Percentiles rank a stretch among this genome's conserved stretches.
Conservation (phyloP, 768 basidiomycete genomes). For the Lactifluus echinatus region DNA sequence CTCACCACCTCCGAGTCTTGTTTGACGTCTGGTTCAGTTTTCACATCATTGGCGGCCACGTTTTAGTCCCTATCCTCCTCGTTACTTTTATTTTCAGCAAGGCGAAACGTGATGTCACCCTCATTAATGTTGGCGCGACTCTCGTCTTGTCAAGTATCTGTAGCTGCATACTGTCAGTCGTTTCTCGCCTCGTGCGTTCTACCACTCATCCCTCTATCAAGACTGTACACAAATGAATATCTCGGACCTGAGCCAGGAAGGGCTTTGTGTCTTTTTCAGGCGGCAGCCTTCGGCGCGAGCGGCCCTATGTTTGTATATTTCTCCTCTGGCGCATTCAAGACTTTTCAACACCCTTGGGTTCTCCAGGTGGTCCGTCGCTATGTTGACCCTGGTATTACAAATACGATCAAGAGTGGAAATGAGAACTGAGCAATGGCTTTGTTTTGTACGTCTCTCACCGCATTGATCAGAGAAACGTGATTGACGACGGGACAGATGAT, state of each 20-base stretch:
- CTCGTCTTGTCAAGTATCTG: not conserved
- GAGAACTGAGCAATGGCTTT: not conserved
- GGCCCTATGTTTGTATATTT: constrained; percentile 4
- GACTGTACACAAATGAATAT: constrained; percentile 10
- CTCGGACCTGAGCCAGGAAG: constrained; percentile 10
- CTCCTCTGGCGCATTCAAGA: not conserved
- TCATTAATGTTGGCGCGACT: constrained; percentile 6
- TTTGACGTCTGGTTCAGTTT: constrained; percentile 5
- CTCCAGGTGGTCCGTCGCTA: constrained; percentile 1
- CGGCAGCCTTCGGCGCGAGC: constrained; percentile 6
- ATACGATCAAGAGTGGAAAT: constrained; percentile 2
- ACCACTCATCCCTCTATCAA: not conserved
- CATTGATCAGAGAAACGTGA: not conserved
- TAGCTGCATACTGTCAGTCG: constrained; percentile 8
- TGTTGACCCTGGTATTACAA: constrained; percentile 3
- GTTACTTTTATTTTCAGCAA: constrained; percentile 6
- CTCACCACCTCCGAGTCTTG: not conserved
- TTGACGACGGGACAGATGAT: constrained; percentile 3
- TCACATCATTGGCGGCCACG: constrained; percentile 3
- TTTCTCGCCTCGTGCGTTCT: not conserved
- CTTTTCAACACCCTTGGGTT: not conserved
- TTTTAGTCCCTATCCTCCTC: constrained; percentile 10
- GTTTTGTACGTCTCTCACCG: not conserved
- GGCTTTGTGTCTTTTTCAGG: constrained; percentile 6
- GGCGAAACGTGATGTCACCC: constrained; percentile 7